Evolutionary conservation across 257 asterid species (phyloP).

Genomic region (Capsicum rhomboideum): DNA sequence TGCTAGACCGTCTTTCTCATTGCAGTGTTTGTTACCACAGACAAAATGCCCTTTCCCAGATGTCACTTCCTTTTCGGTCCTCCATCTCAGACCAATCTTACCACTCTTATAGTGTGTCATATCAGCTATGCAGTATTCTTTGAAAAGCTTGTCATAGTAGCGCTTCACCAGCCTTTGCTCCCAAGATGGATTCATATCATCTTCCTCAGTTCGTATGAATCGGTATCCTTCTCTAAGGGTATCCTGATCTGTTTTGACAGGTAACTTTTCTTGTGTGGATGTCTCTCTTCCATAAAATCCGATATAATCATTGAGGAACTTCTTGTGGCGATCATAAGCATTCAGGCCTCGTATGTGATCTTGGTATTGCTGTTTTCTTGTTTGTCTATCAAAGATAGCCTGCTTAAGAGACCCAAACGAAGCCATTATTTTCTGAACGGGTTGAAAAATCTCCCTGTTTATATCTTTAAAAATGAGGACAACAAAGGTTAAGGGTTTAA

Average conservation of each 20-base stretch:
- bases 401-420: slow-evolving; percentile 77
- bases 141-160: slow-evolving; percentile 79
- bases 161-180: slow-evolving; percentile 97
- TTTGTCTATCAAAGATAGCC: slow-evolving; percentile 68
- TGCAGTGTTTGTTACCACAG: slow-evolving; percentile 93
- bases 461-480: not conserved
- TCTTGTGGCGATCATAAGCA: slow-evolving; percentile 96
- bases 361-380: slow-evolving; percentile 90
- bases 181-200: slow-evolving; percentile 86
- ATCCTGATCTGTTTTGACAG: slow-evolving; percentile 88
- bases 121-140: slow-evolving; percentile 98
- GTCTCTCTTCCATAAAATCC: slow-evolving; percentile 65
- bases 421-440: slow-evolving; percentile 35
- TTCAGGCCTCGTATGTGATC: slow-evolving; percentile 88
- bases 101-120: slow-evolving; percentile 95
- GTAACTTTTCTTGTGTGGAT: slow-evolving; percentile 40
- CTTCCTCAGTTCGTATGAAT: slow-evolving; percentile 57
- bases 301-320: slow-evolving; percentile 70
- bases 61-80: slow-evolving; percentile 92
- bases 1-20: slow-evolving; percentile 55
- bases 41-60: slow-evolving; percentile 98
- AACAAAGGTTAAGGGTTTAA: not conserved
- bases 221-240: slow-evolving; percentile 97
- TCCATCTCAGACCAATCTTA: slow-evolving; percentile 99
- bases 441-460: not conserved